These are phyloP conservation scores for Metarhizium sp. DNA, from an alignment of 2,329 filamentous ascomycete genomes.

Conservation along the genomic window DNA sequence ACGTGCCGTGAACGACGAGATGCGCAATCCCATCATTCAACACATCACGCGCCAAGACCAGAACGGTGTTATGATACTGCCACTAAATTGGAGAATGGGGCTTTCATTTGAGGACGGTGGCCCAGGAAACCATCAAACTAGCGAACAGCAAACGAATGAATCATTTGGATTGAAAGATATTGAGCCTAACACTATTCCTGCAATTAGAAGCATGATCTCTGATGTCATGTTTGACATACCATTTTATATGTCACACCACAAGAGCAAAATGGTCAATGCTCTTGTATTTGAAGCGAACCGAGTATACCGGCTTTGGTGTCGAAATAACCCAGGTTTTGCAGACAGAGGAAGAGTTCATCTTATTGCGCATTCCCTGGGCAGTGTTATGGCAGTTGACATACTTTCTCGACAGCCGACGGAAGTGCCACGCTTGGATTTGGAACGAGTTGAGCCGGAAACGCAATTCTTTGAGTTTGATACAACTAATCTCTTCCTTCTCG, in stretches of 20 bases:
- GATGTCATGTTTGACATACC: constrained; percentile 98
- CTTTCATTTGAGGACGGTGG: constrained; percentile 79
- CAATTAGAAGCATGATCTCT: constrained; percentile 86
- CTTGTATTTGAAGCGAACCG: constrained; percentile 86
- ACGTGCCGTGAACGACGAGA: constrained; percentile 75
- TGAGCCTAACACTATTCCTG: constrained; percentile 81
- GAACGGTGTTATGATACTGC: constrained; percentile 87
- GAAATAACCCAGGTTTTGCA: constrained; percentile 81
- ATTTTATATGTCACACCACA: constrained; percentile 95
- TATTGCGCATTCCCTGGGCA: constrained; percentile 87
- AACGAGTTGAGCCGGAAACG: constrained; percentile 30
- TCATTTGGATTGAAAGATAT: constrained; percentile 73
- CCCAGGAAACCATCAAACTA: constrained; percentile 44
- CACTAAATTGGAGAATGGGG: constrained; percentile 86
- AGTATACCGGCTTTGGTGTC: constrained; percentile 91
- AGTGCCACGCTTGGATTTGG: constrained; percentile 42
- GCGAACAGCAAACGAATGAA: constrained; percentile 43
- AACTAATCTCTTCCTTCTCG: constrained; percentile 77
- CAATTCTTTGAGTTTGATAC: constrained; percentile 86
- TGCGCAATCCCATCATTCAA: constrained; percentile 65
- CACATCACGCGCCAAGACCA: constrained; percentile 65
- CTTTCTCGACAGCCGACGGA: constrained; percentile 78
- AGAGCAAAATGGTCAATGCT: constrained; percentile 86
- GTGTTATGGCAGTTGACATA: constrained; percentile 88
- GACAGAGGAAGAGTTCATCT: constrained; percentile 78